These are phyloP conservation scores for Phylloporus scabripes DNA, from an alignment of 768 basidiomycete genomes.

Conservation along the genomic window DNA sequence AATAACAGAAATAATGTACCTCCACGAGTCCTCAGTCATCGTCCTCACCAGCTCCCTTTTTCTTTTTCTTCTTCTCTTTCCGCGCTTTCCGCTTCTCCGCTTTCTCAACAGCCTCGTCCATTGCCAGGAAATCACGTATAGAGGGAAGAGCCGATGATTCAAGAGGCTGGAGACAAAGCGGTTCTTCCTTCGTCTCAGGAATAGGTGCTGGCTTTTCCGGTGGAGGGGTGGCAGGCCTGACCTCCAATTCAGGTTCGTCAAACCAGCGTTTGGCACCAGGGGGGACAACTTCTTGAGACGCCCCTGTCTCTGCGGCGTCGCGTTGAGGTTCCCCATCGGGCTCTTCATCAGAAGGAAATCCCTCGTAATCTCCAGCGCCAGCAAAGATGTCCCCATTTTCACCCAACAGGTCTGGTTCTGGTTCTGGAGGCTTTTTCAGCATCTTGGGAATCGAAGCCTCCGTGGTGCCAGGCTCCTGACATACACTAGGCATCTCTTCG, in stretches of 20 bases:
- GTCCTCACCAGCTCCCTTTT: conserved; percentile 27
- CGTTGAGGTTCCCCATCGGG: conserved; percentile 34
- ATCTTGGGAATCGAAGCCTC: conserved; percentile 7
- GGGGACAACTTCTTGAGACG: conserved; percentile 8
- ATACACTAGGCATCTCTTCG: background rate
- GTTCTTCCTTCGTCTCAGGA: conserved; percentile 27
- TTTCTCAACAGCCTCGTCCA: conserved; percentile 63
- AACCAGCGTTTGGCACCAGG: conserved; percentile 40
- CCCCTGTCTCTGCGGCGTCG: conserved; percentile 14
- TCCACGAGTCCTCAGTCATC: conserved; percentile 23
- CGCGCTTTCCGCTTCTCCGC: conserved; percentile 64
- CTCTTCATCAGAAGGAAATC: conserved; percentile 54
- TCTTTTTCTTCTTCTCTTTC: conserved; percentile 68
- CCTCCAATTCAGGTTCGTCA: conserved; percentile 34
- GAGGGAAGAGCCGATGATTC: conserved; percentile 78
- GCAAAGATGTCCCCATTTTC: conserved; percentile 85
- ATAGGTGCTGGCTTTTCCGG: conserved; percentile 13
- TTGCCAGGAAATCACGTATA: conserved; percentile 74
- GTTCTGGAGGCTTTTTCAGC: conserved; percentile 9
- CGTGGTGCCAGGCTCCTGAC: background rate
- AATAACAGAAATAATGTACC: background rate
- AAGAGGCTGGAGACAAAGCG: conserved; percentile 62
- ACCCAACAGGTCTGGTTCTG: conserved; percentile 26
- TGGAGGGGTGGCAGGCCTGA: background rate
- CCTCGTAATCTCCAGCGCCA: conserved; percentile 78